Evolutionary conservation across 164 flowering plant species (phyloP).

Genomic region (Macadamia tetraphylla): DNA sequence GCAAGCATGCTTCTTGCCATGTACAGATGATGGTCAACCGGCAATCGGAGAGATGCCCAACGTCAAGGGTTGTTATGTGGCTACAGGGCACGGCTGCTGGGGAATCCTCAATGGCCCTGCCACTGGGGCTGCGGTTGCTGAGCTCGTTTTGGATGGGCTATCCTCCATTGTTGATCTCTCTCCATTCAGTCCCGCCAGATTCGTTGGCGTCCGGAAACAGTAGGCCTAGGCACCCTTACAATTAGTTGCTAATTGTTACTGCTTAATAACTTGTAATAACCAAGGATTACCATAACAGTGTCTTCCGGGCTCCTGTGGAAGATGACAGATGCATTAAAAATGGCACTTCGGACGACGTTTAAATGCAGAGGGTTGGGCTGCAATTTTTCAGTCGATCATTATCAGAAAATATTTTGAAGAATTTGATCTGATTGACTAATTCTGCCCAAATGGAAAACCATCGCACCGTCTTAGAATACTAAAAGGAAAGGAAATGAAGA

Average conservation of each 20-base stretch:
- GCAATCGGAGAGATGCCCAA: conserved; percentile 78
- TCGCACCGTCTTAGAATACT: not conserved
- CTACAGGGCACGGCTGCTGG: conserved; percentile 93
- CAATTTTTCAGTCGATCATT: too few species aligned
- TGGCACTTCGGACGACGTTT: too few species aligned
- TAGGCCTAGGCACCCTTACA: not conserved
- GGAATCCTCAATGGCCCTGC: conserved; percentile 92
- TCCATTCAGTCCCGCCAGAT: conserved; percentile 67
- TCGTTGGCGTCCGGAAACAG: conserved; percentile 18
- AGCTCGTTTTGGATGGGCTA: conserved; percentile 74
- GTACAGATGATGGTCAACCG: conserved; percentile 65
- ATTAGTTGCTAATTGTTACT: too few species aligned
- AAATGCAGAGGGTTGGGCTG: too few species aligned
- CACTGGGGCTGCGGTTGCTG: conserved; percentile 84
- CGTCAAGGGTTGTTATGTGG: conserved; percentile 76
- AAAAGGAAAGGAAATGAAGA: not conserved
- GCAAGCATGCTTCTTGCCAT: conserved; percentile 89
- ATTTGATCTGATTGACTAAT: too few species aligned
- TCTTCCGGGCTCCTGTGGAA: too few species aligned
- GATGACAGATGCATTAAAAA: too few species aligned
- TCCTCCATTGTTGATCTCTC: conserved; percentile 61
- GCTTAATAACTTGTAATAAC: too few species aligned
- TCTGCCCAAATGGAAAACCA: not conserved
- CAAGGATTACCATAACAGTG: too few species aligned
- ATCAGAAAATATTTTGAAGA: too few species aligned